phyloP scores from a whole-genome alignment of 1,139 yeast genomes.

The Kurtzmaniella quercitrusa region DNA sequence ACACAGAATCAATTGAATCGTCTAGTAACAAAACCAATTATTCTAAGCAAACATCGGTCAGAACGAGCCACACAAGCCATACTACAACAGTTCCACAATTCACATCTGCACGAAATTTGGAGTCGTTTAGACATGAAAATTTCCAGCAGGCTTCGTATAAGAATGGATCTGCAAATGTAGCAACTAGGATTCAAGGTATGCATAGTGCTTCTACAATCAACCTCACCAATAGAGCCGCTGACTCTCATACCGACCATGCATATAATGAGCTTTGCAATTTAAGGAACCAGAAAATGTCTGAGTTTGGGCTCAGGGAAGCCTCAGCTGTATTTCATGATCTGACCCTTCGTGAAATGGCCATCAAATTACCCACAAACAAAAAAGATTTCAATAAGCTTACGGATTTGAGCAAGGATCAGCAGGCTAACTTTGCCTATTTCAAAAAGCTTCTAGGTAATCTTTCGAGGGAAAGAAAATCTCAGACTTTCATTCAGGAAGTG shows the following conservation, averaged over 20 bases:
- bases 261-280: slow-evolving; percentile 42
- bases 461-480: slow-evolving; percentile 22
- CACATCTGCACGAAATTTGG: slow-evolving; percentile 7
- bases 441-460: slow-evolving; percentile 38
- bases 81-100: slow-evolving; percentile 1
- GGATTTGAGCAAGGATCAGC: slow-evolving; percentile 37
- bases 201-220: slow-evolving; percentile 1
- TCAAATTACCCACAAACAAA: slow-evolving; percentile 49
- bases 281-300: slow-evolving; percentile 41
- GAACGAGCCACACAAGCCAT: neutral
- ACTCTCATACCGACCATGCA: slow-evolving; percentile 32
- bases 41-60: neutral
- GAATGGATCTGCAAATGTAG: neutral
- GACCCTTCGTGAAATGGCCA: slow-evolving; percentile 52
- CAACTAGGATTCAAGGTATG: slow-evolving; percentile 5
- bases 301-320: slow-evolving; percentile 33
- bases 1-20: neutral
- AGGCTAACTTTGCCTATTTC: slow-evolving; percentile 43
- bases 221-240: slow-evolving; percentile 6
- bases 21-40: neutral
- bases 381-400: slow-evolving; percentile 44
- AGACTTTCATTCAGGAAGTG: slow-evolving; percentile 7
- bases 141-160: neutral
- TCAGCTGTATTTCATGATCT: slow-evolving; percentile 45
- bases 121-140: slow-evolving; percentile 3